Percentiles rank a stretch among this genome's conserved stretches.
These are phyloP conservation scores for Candida taoyuanica DNA, from an alignment of 805 yeast genomes.

Conservation along the genomic window DNA sequence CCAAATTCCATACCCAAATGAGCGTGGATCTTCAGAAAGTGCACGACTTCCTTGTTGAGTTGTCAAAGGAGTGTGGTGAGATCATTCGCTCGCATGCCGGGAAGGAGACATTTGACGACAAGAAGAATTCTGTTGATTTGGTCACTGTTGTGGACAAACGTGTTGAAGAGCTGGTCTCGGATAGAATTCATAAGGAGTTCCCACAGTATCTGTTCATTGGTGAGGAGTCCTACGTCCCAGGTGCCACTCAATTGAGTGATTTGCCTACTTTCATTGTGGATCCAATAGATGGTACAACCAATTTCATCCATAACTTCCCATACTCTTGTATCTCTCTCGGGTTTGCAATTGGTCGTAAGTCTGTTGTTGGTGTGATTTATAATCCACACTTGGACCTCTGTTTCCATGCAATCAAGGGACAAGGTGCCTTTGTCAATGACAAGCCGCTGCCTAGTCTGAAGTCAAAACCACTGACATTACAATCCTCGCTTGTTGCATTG, in stretches of 20 bases:
- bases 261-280: slow-evolving; percentile 62
- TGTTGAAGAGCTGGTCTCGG: slow-evolving; percentile 41
- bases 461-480: slow-evolving; percentile 37
- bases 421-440: slow-evolving; percentile 51
- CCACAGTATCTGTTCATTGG: slow-evolving; percentile 55
- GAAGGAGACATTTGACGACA: slow-evolving; percentile 45
- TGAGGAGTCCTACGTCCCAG: slow-evolving; percentile 53
- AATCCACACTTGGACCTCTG: slow-evolving; percentile 53
- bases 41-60: slow-evolving; percentile 32
- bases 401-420: slow-evolving; percentile 50
- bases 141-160: slow-evolving; percentile 58
- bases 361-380: slow-evolving; percentile 63
- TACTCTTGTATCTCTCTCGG: slow-evolving; percentile 60
- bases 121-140: slow-evolving; percentile 56
- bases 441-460: slow-evolving; percentile 28
- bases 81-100: slow-evolving; percentile 48
- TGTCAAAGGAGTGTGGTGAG: slow-evolving; percentile 45
- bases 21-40: slow-evolving; percentile 26
- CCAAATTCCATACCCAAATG: not conserved
- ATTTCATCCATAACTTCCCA: slow-evolving; percentile 60
- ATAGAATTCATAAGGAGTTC: slow-evolving; percentile 33
- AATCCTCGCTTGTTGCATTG: slow-evolving; percentile 49
- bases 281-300: slow-evolving; percentile 64
- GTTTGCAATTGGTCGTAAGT: slow-evolving; percentile 40
- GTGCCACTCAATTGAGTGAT: slow-evolving; percentile 40